These are phyloP conservation scores for Silybum marianum DNA, from an alignment of 129 eudicot species.

Conservation along the genomic window DNA sequence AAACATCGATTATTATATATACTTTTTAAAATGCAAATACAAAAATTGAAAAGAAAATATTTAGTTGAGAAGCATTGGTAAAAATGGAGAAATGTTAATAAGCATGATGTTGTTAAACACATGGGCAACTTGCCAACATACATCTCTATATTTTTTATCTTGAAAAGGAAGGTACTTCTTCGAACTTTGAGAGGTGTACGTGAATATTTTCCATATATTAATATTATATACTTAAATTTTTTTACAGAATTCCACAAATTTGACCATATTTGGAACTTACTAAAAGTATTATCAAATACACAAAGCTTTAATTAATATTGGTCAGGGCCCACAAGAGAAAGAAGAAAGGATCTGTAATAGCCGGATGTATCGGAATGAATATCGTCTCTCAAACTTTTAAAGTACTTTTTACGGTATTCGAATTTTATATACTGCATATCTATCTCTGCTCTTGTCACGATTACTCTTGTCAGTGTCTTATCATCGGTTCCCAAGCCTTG, in stretches of 20 bases:
- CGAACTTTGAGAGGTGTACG: not conserved
- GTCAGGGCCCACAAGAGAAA: conserved; percentile 72
- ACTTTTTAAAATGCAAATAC: not conserved
- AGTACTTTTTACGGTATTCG: conserved; percentile 71
- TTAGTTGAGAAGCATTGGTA: too few relatives aligned
- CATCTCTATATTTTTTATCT: not conserved
- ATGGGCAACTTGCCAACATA: not conserved
- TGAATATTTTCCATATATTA: too few relatives aligned
- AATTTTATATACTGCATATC: conserved; percentile 87
- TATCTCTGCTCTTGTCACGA: conserved; percentile 80
- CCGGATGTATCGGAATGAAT: conserved; percentile 88
- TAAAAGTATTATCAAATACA: not conserved
- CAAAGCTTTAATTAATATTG: not conserved
- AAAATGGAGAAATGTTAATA: too few relatives aligned
- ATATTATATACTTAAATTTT: too few relatives aligned
- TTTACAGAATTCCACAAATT: too few relatives aligned
- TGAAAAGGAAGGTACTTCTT: not conserved
- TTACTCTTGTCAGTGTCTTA: conserved; percentile 60
- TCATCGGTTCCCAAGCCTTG: conserved; percentile 88
- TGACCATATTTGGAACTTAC: too few relatives aligned
- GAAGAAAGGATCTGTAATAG: conserved; percentile 65
- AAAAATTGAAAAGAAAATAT: too few relatives aligned
- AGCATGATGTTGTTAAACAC: too few relatives aligned
- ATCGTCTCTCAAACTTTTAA: conserved; percentile 62
- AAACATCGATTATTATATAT: not conserved